Conservation (phyloP, 495 filamentous ascomycete species). For the Neurospora sp. region DNA sequence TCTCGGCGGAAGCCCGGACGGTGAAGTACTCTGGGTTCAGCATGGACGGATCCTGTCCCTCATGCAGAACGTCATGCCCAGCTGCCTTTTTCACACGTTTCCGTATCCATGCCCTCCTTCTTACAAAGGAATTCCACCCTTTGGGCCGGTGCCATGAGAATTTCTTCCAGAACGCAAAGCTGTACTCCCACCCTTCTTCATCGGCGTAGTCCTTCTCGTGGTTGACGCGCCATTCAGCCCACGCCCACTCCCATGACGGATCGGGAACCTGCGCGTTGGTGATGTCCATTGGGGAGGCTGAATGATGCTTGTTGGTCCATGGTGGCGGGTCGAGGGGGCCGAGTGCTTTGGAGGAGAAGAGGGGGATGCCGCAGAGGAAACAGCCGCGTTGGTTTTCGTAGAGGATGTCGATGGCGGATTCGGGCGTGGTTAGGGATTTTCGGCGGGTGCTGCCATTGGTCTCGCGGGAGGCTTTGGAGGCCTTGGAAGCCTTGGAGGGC, state of each 20-base stretch:
- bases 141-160: constrained; percentile 87
- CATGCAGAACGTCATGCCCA: constrained; percentile 13
- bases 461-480: neutral
- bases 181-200: constrained; percentile 93
- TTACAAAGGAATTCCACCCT: constrained; percentile 89
- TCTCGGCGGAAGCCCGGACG: constrained; percentile 44
- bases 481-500: neutral
- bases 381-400: constrained; percentile 87
- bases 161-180: constrained; percentile 64
- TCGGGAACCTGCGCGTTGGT: constrained; percentile 87
- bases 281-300: constrained; percentile 65
- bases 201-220: constrained; percentile 65
- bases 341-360: constrained; percentile 78
- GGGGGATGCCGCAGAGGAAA: constrained; percentile 79
- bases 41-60: constrained; percentile 42
- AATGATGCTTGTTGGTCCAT: constrained; percentile 56
- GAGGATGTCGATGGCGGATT: constrained; percentile 69
- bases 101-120: constrained; percentile 79
- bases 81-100: constrained; percentile 57
- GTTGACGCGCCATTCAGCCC: constrained; percentile 90
- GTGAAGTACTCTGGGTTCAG: constrained; percentile 83
- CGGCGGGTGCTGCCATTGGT: neutral
- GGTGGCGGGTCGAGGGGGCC: constrained; percentile 76
- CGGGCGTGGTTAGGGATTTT: constrained; percentile 20
- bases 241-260: constrained; percentile 93